Percentiles rank a stretch among this genome's conserved stretches.
These are phyloP conservation scores for Umbelopsis isabellina DNA, from an alignment of 192 early-diverging fungal species.

Conservation along the genomic window DNA sequence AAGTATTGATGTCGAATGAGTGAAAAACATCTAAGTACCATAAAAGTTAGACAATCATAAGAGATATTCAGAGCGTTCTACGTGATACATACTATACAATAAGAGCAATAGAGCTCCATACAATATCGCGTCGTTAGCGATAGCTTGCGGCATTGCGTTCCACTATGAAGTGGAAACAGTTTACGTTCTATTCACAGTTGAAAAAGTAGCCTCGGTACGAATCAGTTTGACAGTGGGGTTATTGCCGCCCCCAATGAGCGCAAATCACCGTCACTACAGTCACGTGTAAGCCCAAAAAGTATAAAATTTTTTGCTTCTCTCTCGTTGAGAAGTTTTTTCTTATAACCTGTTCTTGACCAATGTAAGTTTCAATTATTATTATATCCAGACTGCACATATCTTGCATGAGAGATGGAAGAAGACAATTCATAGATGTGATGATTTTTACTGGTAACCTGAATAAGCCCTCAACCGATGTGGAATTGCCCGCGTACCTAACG, in stretches of 20 bases:
- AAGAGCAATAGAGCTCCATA: background rate
- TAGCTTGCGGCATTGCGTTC: constrained; percentile 9
- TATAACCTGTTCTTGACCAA: background rate
- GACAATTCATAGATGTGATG: constrained; percentile 16
- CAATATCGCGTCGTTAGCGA: background rate
- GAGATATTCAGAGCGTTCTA: background rate
- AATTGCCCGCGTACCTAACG: background rate
- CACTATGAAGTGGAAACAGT: constrained; percentile 17
- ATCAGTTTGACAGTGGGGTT: background rate
- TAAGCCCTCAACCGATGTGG: constrained; percentile 16
- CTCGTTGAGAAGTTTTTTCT: background rate
- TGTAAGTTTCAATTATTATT: background rate
- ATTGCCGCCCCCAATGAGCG: background rate
- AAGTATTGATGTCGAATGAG: too few species aligned
- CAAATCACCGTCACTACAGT: background rate
- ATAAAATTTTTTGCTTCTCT: too few species aligned
- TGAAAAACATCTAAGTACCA: too few species aligned
- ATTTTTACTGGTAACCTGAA: constrained; percentile 22
- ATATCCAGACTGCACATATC: background rate
- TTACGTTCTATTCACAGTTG: background rate
- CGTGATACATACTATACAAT: background rate
- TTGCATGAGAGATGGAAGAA: background rate
- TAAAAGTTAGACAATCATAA: background rate
- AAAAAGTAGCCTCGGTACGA: background rate
- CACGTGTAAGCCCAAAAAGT: too few species aligned